Conservation (phyloP, 345 rosid species). For the Lenwebbia sp. region DNA sequence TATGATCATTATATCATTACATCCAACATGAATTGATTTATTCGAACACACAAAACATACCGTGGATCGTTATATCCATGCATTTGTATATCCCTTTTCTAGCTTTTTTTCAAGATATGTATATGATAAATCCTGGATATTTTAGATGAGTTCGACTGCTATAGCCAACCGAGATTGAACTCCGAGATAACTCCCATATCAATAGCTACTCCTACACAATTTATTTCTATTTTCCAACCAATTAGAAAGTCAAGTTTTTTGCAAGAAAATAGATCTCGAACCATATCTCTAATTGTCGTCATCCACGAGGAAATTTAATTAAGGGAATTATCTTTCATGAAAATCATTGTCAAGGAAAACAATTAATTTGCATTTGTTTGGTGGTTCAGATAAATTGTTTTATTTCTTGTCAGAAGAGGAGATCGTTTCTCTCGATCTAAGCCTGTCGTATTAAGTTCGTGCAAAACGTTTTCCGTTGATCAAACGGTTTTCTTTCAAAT, state of each 20-base stretch:
- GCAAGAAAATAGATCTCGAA: too few species aligned
- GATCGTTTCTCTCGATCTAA: too few species aligned
- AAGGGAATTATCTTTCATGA: too few species aligned
- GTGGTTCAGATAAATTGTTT: too few species aligned
- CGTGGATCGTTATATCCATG: background rate
- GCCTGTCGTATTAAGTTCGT: too few species aligned
- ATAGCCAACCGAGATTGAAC: background rate
- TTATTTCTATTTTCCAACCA: background rate
- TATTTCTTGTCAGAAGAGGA: too few species aligned
- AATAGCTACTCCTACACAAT: background rate
- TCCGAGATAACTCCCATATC: background rate
- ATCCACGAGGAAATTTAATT: background rate
- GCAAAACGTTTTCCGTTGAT: too few species aligned
- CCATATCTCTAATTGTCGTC: too few species aligned
- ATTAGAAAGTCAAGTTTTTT: too few species aligned
- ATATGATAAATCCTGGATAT: background rate
- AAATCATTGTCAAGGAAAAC: too few species aligned
- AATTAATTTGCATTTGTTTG: too few species aligned
- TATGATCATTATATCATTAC: background rate
- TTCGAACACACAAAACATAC: background rate
- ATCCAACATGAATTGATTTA: background rate
- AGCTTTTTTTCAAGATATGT: background rate
- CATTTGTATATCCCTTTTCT: background rate
- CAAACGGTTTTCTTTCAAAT: too few species aligned
- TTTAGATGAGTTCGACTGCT: background rate